A percentile compares a stretch with the other conserved stretches of the same genome.
Evolutionary conservation across 1,284 basidiomycete species (phyloP).

Genomic region (Papiliotrema fonsecae): DNA sequence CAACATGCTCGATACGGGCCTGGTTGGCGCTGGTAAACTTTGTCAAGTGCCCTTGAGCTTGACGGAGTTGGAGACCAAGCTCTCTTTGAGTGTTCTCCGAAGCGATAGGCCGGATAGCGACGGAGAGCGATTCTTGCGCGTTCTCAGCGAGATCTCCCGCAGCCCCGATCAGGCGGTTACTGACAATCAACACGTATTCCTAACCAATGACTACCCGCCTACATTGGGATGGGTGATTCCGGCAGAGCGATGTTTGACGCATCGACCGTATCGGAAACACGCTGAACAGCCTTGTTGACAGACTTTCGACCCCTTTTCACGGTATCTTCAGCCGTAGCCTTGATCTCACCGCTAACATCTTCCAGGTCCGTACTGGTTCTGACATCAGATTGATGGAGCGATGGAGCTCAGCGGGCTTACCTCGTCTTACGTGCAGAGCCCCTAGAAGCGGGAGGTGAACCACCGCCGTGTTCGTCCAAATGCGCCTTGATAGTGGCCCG

Average conservation of each 20-base stretch:
- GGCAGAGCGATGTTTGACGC: conserved; percentile 39
- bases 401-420: not conserved
- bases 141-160: not conserved
- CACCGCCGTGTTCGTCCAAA: conserved; percentile 28
- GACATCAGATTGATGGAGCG: not conserved
- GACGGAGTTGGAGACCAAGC: conserved; percentile 6
- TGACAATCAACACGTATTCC: not conserved
- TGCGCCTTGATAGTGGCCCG: conserved; percentile 32
- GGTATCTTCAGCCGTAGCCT: conserved; percentile 10
- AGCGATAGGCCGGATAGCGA: conserved; percentile 19
- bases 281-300: conserved; percentile 30
- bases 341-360: conserved; percentile 21
- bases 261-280: conserved; percentile 22
- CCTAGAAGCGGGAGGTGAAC: conserved; percentile 35
- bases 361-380: not conserved
- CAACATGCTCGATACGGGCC: conserved; percentile 11
- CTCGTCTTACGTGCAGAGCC: conserved; percentile 31
- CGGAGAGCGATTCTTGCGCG: conserved; percentile 4
- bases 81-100: conserved; percentile 12
- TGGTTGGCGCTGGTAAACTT: conserved; percentile 8
- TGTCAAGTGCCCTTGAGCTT: conserved; percentile 8
- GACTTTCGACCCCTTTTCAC: conserved; percentile 26
- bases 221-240: conserved; percentile 31
- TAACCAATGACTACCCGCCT: conserved; percentile 3
- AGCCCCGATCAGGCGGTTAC: not conserved